Base-by-base conservation (phyloP, 306 rosid genomes). In the Rosa persica region DNA sequence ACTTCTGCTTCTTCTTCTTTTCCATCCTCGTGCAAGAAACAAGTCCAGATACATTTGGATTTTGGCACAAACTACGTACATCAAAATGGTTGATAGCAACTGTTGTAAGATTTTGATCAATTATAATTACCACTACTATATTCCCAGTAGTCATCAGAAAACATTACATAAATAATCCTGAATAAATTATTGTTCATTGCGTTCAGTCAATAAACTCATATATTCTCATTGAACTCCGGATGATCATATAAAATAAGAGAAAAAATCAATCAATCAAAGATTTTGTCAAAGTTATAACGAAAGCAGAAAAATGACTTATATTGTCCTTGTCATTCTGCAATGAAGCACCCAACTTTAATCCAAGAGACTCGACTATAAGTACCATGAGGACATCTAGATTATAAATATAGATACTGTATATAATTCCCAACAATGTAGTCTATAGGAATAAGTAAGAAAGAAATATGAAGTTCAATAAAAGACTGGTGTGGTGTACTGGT, bases 1-100 rank as follows among this genome's bases (percentile, higher is more conserved):
- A 81, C 70, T 36, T 75, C 11, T 38, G 48, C 51, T 66, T 55
- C 55, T 64, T 79, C 58, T 52, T 55, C 23, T 20, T 55, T 7
- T 54, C 23, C 10, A 8, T 54, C 67, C 58, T 68, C 47, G 75
- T 39, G 86, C 90, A 89, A 58, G 88, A 76, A 78, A 64, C 70
- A 2, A 77, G 4, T 40, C 60, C 49, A 72, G 88, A 84, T 52
- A 86, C 70, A 72, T 76, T 64, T 62, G 38, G 79, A 80, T 85
- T 79, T 12, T 71, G 84, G 40, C 75, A 85, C 73, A 79, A 79
- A 23, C 88, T 85, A 11, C 42, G 54, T 76, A 30, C 34, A 30
- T 30, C 8, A 70, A 70, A 5, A 69, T n/a, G 2, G 66, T 1
- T 10, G 2, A 39, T 9, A 20, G 39, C 13, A 64, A 19, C 4